These are phyloP conservation scores for Melanopsichium pennsylvanicum DNA, from an alignment of 1,284 basidiomycete species.

Conservation along the genomic window DNA sequence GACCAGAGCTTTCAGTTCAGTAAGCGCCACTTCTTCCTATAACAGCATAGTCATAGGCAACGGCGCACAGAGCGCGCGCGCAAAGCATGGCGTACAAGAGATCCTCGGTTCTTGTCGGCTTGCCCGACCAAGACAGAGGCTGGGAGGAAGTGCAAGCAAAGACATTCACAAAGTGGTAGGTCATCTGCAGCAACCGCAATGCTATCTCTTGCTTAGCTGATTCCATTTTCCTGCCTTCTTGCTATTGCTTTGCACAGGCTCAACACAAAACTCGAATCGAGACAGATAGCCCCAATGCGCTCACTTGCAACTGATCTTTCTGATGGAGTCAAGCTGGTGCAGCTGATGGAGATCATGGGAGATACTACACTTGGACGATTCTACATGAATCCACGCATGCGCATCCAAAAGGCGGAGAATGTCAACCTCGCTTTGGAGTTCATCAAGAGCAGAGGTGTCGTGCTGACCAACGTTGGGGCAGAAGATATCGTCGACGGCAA, in stretches of 20 bases:
- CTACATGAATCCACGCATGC: slow-evolving; percentile 86
- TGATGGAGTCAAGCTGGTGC: slow-evolving; percentile 92
- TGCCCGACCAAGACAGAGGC: slow-evolving; percentile 58
- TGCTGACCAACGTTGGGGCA: slow-evolving; percentile 95
- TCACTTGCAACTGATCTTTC: slow-evolving; percentile 89
- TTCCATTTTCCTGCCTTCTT: neutral
- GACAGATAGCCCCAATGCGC: slow-evolving; percentile 86
- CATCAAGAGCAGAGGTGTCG: slow-evolving; percentile 91
- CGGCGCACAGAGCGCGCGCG: too few relatives aligned
- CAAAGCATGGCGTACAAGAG: slow-evolving; percentile 57
- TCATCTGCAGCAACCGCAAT: neutral
- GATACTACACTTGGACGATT: slow-evolving; percentile 89
- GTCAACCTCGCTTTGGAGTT: slow-evolving; percentile 95
- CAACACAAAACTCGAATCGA: slow-evolving; percentile 88
- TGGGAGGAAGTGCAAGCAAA: slow-evolving; percentile 63
- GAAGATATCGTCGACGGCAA: slow-evolving; percentile 99
- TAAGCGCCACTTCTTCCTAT: too few relatives aligned
- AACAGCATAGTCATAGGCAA: too few relatives aligned
- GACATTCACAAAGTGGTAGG: slow-evolving; percentile 63
- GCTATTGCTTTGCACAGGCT: slow-evolving; percentile 73
- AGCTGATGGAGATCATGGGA: slow-evolving; percentile 69
- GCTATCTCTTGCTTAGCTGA: too few relatives aligned
- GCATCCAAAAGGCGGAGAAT: slow-evolving; percentile 97
- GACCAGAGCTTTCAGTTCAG: too few relatives aligned
- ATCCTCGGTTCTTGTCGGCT: slow-evolving; percentile 51